Evolutionary conservation across 345 rosid species (phyloP).

Genomic region (Hibiscus mutabilis): DNA sequence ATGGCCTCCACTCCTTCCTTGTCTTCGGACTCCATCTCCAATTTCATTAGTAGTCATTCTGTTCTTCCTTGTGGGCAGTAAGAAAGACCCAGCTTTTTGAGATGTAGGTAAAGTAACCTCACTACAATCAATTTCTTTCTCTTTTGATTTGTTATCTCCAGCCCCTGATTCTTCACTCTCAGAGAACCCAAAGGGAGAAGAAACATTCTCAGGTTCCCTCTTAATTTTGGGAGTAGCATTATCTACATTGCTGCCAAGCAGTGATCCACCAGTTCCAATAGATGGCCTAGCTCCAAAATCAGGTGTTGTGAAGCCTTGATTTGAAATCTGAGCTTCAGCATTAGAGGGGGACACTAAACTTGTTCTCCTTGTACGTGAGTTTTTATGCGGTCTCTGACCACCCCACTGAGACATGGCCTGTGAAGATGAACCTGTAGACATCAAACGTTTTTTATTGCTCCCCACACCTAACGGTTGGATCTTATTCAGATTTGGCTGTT

Average conservation of each 20-base stretch:
- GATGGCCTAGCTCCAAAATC: constrained; percentile 55
- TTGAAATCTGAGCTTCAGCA: constrained; percentile 46
- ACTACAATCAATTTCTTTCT: constrained; percentile 43
- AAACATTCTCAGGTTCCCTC: constrained; percentile 51
- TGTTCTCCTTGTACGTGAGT: constrained; percentile 77
- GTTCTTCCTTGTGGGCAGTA: constrained; percentile 48
- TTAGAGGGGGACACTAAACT: constrained; percentile 61
- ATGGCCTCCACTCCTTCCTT: constrained; percentile 69
- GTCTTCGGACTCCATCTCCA: constrained; percentile 66
- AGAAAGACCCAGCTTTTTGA: constrained; percentile 45
- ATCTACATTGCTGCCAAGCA: constrained; percentile 33
- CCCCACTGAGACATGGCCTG: constrained; percentile 85
- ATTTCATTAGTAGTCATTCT: constrained; percentile 45
- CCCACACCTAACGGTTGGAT: constrained; percentile 27
- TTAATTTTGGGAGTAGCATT: constrained; percentile 44
- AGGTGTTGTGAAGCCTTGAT: constrained; percentile 48
- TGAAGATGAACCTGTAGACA: constrained; percentile 54
- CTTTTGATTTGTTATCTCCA: constrained; percentile 57
- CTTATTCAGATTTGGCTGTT: constrained; percentile 40
- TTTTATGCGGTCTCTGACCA: constrained; percentile 87
- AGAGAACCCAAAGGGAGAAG: constrained; percentile 64
- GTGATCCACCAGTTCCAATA: constrained; percentile 41
- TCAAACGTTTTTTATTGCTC: constrained; percentile 34
- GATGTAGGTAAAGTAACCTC: constrained; percentile 37
- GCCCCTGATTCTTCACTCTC: constrained; percentile 90